Percentiles rank a stretch among this genome's conserved stretches.
These are phyloP conservation scores for Solanum tarapatanum DNA, from an alignment of 257 asterid species.

Conservation along the genomic window DNA sequence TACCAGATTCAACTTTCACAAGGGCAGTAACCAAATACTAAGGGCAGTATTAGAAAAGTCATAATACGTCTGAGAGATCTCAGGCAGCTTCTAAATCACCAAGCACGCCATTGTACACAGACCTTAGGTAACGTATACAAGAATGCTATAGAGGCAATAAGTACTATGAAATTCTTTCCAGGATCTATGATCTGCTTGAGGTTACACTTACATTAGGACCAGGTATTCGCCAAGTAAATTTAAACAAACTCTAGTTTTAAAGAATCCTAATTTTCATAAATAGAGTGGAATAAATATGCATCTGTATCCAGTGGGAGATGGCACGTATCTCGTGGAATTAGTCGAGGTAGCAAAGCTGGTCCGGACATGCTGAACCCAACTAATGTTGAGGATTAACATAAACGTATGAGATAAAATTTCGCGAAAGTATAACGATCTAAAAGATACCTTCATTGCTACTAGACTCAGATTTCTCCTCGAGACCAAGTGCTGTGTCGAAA, in stretches of 20 bases:
- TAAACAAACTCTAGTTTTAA: neutral
- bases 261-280: neutral
- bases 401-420: neutral
- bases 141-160: neutral
- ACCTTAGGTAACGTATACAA: neutral
- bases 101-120: neutral
- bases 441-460: conserved; percentile 52
- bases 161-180: neutral
- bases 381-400: neutral
- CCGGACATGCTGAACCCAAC: neutral
- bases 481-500: conserved; percentile 93
- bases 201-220: neutral
- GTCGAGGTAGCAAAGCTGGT: neutral
- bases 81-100: neutral
- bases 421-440: neutral
- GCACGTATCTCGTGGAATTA: neutral
- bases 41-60: neutral
- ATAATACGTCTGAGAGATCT: neutral
- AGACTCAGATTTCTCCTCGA: conserved; percentile 64
- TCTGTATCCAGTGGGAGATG: neutral
- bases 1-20: neutral
- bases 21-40: neutral
- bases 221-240: neutral
- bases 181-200: neutral
- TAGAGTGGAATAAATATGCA: neutral